phyloP scores from a whole-genome alignment of 1,139 yeast species.

The Hansenula anomala region DNA sequence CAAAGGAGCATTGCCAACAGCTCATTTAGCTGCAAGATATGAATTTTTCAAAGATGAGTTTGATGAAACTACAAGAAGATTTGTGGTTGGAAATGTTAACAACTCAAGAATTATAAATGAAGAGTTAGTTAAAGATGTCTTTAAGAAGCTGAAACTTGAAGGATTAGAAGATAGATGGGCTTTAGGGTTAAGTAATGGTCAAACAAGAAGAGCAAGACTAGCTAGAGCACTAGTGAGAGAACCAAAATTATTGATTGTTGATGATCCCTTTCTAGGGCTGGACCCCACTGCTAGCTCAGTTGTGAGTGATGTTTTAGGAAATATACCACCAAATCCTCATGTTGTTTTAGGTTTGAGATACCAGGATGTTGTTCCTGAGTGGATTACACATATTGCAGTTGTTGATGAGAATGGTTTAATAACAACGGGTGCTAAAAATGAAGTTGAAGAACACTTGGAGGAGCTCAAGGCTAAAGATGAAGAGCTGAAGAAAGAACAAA shows the following conservation, averaged over 20 bases:
- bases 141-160: slow-evolving; percentile 48
- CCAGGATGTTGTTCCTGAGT: slow-evolving; percentile 71
- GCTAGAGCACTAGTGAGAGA: slow-evolving; percentile 65
- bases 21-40: slow-evolving; percentile 84
- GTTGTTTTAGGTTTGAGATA: slow-evolving; percentile 71
- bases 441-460: slow-evolving; percentile 28
- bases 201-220: slow-evolving; percentile 81
- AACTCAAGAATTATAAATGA: slow-evolving; percentile 26
- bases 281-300: slow-evolving; percentile 68
- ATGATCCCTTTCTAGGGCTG: slow-evolving; percentile 89
- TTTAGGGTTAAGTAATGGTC: slow-evolving; percentile 89
- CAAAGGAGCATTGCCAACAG: slow-evolving; percentile 58
- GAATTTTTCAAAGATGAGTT: slow-evolving; percentile 81
- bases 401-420: slow-evolving; percentile 52
- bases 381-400: slow-evolving; percentile 71
- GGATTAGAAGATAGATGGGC: slow-evolving; percentile 70
- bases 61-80: slow-evolving; percentile 68
- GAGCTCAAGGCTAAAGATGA: slow-evolving; percentile 24
- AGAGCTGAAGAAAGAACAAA: slow-evolving; percentile 11
- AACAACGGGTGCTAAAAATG: slow-evolving; percentile 40
- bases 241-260: slow-evolving; percentile 68
- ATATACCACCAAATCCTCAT: slow-evolving; percentile 33
- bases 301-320: slow-evolving; percentile 48
- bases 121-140: slow-evolving; percentile 34
- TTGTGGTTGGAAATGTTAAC: slow-evolving; percentile 37